These are phyloP conservation scores for Elaeagnus macrophylla DNA, from an alignment of 306 rosid genomes.

Conservation along the genomic window DNA sequence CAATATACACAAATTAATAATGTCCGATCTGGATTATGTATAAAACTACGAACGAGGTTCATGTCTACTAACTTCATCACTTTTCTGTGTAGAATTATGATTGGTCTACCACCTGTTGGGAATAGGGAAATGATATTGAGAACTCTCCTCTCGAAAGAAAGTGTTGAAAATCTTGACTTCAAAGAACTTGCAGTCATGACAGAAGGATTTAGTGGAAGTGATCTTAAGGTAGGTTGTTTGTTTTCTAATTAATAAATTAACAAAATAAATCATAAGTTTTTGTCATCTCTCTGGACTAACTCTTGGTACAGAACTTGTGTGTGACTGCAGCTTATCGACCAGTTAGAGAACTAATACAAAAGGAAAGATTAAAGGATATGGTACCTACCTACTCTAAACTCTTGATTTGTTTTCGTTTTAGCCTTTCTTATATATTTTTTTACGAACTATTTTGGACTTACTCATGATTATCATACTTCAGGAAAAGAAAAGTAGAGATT, in stretches of 20 bases:
- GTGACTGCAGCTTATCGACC: slow-evolving; percentile 89
- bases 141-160: slow-evolving; percentile 64
- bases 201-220: slow-evolving; percentile 89
- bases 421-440: not conserved
- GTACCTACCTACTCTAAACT: slow-evolving; percentile 28
- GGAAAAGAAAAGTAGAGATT: slow-evolving; percentile 65
- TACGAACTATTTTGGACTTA: not conserved
- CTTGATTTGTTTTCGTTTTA: slow-evolving; percentile 2
- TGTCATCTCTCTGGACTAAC: slow-evolving; percentile 16
- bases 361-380: slow-evolving; percentile 68
- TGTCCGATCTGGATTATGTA: no score
- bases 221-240: slow-evolving; percentile 57
- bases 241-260: slow-evolving; percentile 11
- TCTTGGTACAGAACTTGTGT: slow-evolving; percentile 71
- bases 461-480: slow-evolving; percentile 18
- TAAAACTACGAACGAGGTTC: slow-evolving; percentile 3
- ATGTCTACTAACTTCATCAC: slow-evolving; percentile 8
- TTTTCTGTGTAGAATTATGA: slow-evolving; percentile 52
- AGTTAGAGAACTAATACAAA: slow-evolving; percentile 77
- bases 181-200: slow-evolving; percentile 72
- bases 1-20: no score
- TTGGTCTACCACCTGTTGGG: slow-evolving; percentile 71
- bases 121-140: slow-evolving; percentile 64
- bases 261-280: not conserved
- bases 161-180: slow-evolving; percentile 49